These are phyloP conservation scores for Leccinum holopus DNA, from an alignment of 1,284 basidiomycete genomes.

Conservation along the genomic window DNA sequence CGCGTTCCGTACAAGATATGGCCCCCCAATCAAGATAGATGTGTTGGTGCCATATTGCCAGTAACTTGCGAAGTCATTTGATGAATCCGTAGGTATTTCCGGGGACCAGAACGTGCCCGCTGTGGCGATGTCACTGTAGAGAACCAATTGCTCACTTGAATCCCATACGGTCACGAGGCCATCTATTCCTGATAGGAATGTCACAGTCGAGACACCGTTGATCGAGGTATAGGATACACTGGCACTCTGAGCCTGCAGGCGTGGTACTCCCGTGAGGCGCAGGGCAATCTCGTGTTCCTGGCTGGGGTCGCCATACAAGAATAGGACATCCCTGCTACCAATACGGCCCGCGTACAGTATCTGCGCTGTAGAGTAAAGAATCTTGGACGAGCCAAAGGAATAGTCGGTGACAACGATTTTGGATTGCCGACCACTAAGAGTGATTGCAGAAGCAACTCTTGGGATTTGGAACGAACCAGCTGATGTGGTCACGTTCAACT, in stretches of 20 bases:
- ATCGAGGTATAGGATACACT: slow-evolving; percentile 35
- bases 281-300: slow-evolving; percentile 64
- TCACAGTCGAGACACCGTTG: slow-evolving; percentile 39
- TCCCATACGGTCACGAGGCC: slow-evolving; percentile 66
- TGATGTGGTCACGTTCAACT: slow-evolving; percentile 54
- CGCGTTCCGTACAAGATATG: slow-evolving; percentile 56
- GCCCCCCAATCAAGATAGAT: slow-evolving; percentile 52
- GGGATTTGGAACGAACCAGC: slow-evolving; percentile 55
- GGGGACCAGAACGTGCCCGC: slow-evolving; percentile 60
- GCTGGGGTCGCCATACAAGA: slow-evolving; percentile 59
- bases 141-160: slow-evolving; percentile 60
- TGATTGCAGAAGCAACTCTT: slow-evolving; percentile 48
- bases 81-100: slow-evolving; percentile 35
- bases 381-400: slow-evolving; percentile 55
- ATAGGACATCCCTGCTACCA: slow-evolving; percentile 63
- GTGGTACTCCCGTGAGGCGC: slow-evolving; percentile 45
- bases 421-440: slow-evolving; percentile 65
- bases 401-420: slow-evolving; percentile 71
- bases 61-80: slow-evolving; percentile 39
- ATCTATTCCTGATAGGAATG: slow-evolving; percentile 52
- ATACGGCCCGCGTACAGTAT: slow-evolving; percentile 68
- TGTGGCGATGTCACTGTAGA: slow-evolving; percentile 63
- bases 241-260: slow-evolving; percentile 33
- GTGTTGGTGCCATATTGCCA: slow-evolving; percentile 54
- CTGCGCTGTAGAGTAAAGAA: slow-evolving; percentile 66